A percentile compares a stretch with the other conserved stretches of the same genome.
Conservation (phyloP, 306 rosid species). For the Amphicarpaea edgeworthii region DNA sequence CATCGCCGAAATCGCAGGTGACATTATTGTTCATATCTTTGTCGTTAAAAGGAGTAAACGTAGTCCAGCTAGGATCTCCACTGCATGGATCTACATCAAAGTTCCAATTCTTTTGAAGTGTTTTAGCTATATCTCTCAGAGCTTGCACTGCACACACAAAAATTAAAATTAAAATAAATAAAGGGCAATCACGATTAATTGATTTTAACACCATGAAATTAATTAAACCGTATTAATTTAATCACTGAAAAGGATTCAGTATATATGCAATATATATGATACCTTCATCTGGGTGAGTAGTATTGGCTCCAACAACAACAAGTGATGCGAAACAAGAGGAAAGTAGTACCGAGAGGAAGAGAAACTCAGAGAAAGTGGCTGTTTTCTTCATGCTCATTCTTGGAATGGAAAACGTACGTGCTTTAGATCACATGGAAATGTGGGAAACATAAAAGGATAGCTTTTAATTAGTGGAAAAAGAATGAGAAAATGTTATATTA, state of each 20-base stretch:
- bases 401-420: no score
- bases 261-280: background rate
- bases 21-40: no score
- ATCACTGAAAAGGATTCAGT: background rate
- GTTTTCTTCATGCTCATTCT: background rate
- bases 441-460: no score
- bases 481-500: no score
- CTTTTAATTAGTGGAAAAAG: no score
- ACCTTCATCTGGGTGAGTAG: slow-evolving; percentile 8
- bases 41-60: background rate
- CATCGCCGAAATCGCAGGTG: slow-evolving; percentile 28
- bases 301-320: background rate
- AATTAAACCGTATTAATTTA: no score
- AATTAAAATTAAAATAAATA: no score
- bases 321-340: background rate
- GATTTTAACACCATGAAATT: no score
- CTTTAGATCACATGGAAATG: no score
- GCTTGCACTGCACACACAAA: slow-evolving; percentile 52
- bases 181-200: background rate
- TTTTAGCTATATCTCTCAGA: slow-evolving; percentile 49
- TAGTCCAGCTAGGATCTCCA: slow-evolving; percentile 8
- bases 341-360: background rate
- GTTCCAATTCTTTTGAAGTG: slow-evolving; percentile 55
- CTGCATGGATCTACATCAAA: slow-evolving; percentile 56
- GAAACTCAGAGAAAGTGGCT: background rate